A percentile compares a stretch with the other conserved stretches of the same genome.
Evolutionary conservation across 2,329 filamentous ascomycete genomes (phyloP).

Genomic region (Akanthomyces lecanii): DNA sequence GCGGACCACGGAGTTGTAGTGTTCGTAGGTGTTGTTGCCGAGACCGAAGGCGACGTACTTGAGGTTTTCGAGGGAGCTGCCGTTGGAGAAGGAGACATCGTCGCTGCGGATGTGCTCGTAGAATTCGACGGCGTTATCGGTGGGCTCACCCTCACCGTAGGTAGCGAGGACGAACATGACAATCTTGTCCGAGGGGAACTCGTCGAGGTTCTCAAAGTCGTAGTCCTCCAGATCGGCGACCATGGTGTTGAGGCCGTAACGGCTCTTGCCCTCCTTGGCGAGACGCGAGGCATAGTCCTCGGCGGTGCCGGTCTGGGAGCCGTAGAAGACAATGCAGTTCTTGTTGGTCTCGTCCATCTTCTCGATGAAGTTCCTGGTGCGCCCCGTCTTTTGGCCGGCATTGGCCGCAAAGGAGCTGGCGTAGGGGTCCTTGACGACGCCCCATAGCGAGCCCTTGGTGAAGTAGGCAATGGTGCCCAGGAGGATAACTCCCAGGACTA

Average conservation of each 20-base stretch:
- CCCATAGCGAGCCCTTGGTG: slow-evolving; percentile 96
- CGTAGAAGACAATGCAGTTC: slow-evolving; percentile 98
- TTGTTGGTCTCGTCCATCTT: slow-evolving; percentile 94
- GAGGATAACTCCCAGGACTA: slow-evolving; percentile 83
- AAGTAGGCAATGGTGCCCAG: slow-evolving; percentile 91
- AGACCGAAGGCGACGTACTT: slow-evolving; percentile 95
- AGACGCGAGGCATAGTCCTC: slow-evolving; percentile 96
- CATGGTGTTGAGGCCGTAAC: slow-evolving; percentile 97
- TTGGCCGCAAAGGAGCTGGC: slow-evolving; percentile 67
- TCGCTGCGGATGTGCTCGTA: slow-evolving; percentile 91
- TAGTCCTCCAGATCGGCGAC: slow-evolving; percentile 97
- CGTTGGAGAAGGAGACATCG: slow-evolving; percentile 71
- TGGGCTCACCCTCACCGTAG: slow-evolving; percentile 97
- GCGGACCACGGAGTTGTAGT: slow-evolving; percentile 98
- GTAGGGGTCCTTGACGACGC: slow-evolving; percentile 82
- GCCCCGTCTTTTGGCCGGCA: slow-evolving; percentile 70
- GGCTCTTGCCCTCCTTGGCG: slow-evolving; percentile 94
- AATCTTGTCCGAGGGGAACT: slow-evolving; percentile 83
- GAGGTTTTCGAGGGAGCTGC: slow-evolving; percentile 73
- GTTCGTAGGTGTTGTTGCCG: slow-evolving; percentile 98
- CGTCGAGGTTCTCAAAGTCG: slow-evolving; percentile 90
- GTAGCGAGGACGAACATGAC: slow-evolving; percentile 95
- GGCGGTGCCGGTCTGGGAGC: slow-evolving; percentile 95
- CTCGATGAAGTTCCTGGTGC: slow-evolving; percentile 88
- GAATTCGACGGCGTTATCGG: slow-evolving; percentile 98